Conservation (phyloP, 2,329 filamentous ascomycete genomes). For the Penicillium sp. region DNA sequence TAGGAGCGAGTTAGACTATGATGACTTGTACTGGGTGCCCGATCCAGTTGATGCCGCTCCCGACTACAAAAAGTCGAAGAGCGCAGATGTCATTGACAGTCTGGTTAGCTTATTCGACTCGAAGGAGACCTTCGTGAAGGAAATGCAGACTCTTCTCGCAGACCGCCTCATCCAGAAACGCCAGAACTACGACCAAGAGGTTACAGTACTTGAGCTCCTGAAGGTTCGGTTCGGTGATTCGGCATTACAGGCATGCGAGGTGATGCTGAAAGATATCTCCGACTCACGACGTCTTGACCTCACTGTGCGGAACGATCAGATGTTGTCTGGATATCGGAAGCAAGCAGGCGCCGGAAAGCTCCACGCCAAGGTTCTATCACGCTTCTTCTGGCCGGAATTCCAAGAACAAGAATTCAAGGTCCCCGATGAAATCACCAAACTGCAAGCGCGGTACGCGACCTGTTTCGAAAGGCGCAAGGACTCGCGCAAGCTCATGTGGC, state of each 20-base stretch:
- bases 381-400: slow-evolving; percentile 88
- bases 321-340: neutral
- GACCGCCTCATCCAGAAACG: slow-evolving; percentile 70
- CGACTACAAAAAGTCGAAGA: slow-evolving; percentile 85
- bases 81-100: slow-evolving; percentile 87
- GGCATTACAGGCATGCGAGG: slow-evolving; percentile 86
- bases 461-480: slow-evolving; percentile 79
- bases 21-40: slow-evolving; percentile 90
- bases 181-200: slow-evolving; percentile 71
- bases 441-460: slow-evolving; percentile 68
- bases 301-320: slow-evolving; percentile 55
- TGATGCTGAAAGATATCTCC: slow-evolving; percentile 92
- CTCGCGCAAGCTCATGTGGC: slow-evolving; percentile 83
- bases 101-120: slow-evolving; percentile 84
- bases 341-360: slow-evolving; percentile 46
- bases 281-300: slow-evolving; percentile 75
- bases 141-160: slow-evolving; percentile 85
- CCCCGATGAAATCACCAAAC: slow-evolving; percentile 44
- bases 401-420: slow-evolving; percentile 52
- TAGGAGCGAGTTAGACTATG: slow-evolving; percentile 75
- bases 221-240: slow-evolving; percentile 85
- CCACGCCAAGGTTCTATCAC: slow-evolving; percentile 82
- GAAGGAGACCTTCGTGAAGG: slow-evolving; percentile 89
- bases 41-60: slow-evolving; percentile 90
- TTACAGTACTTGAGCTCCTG: slow-evolving; percentile 78